Base-by-base conservation (phyloP, 2,329 filamentous ascomycete species). In the Zymoseptoria ardabiliae region DNA sequence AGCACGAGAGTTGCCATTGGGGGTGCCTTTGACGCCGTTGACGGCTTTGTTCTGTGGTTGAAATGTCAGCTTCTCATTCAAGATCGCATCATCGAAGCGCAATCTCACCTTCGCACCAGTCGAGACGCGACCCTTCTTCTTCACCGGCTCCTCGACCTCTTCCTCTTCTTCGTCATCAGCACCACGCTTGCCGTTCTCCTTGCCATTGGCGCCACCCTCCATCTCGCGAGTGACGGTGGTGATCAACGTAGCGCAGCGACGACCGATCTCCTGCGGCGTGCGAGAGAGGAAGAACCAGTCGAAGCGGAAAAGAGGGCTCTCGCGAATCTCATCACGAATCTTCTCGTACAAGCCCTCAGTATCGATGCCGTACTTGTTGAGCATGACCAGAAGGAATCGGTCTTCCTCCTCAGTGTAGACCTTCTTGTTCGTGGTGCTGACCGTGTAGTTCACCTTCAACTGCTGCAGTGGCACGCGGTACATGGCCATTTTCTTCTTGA, bases 361-460 rank as follows among this genome's bases (percentile, higher is more conserved):
- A 72, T 99, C 95, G 41, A 99, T 86, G 6, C 95, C 94, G 68
- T 91, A 89, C 74, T 88, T 90, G 76, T 99, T 91, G 5, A 99
- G 82, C 77, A 97, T 88, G 54, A 99, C 93, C 35, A 99, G 82
- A 56, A 99, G 77, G 77, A 99, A 99, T 3, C 94, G 85, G 72
- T 99, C 94, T 74, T 99, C 94, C 72, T 99, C 94, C 73, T 99
- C 95, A 0, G 92, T 97, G 73, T 99, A 99, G 0, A 99, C 92
- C 79, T 99, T 99, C 80, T 99, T 99, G 83, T 99, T 99, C 9
- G 95, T 99, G 2, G 94, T 99, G 6, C 91, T 96, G 25, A 99
- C 94, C 0, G 92, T 96, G 76, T 99, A 99, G 77, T 96, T 97
- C 79, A 99, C 91, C 80, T 96, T 96, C 70, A 99, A 85, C 75